Evolutionary conservation across 768 basidiomycete genomes (phyloP).

Genomic region (Auricularia heimuer): DNA sequence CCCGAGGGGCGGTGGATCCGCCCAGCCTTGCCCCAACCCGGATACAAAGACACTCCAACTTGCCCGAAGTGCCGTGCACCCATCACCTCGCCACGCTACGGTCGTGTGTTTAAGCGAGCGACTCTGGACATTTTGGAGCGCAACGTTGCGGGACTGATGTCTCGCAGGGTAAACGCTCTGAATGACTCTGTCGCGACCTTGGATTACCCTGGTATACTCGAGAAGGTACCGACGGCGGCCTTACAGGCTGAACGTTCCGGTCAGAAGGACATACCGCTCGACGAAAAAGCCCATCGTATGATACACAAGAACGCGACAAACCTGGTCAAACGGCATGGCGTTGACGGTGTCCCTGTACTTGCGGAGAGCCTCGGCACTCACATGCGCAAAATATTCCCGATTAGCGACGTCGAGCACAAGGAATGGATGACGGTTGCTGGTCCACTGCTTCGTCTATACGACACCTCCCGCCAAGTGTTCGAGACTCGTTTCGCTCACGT

Average conservation of each 20-base stretch:
- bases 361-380: neutral
- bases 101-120: slow-evolving; percentile 51
- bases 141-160: slow-evolving; percentile 47
- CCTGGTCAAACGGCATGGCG: neutral
- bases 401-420: slow-evolving; percentile 22
- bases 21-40: slow-evolving; percentile 31
- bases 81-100: slow-evolving; percentile 51
- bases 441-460: slow-evolving; percentile 31
- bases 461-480: slow-evolving; percentile 29
- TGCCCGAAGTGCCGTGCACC: slow-evolving; percentile 55
- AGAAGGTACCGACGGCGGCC: neutral
- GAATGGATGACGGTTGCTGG: slow-evolving; percentile 33
- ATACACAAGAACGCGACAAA: neutral
- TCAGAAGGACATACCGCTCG: neutral
- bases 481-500: slow-evolving; percentile 44
- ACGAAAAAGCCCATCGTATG: neutral
- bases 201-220: neutral
- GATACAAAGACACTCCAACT: slow-evolving; percentile 34
- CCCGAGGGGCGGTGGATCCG: slow-evolving; percentile 33
- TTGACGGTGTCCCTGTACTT: neutral
- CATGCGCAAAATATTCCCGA: neutral
- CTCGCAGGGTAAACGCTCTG: slow-evolving; percentile 11
- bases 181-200: neutral
- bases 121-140: slow-evolving; percentile 56
- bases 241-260: neutral